Conservation (phyloP, 164 flowering plant genomes). For the Malania oleifera region DNA sequence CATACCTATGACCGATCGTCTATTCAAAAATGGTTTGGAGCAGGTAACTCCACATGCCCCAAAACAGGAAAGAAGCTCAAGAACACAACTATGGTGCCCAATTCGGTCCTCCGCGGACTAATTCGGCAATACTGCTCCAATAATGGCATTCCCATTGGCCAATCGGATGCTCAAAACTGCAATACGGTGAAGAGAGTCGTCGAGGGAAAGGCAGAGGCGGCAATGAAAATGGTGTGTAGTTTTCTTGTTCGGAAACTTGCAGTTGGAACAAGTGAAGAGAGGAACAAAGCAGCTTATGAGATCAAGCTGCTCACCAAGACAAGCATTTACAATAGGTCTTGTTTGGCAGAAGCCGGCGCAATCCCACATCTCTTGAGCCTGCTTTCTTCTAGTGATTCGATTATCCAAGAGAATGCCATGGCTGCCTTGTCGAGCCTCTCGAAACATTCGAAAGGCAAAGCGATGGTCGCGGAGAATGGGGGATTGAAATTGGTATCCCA, state of each 20-base stretch:
- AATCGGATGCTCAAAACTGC: too few relatives aligned
- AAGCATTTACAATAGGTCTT: not conserved
- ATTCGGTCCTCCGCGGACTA: conserved; percentile 26
- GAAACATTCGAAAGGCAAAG: not conserved
- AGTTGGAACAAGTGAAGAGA: not conserved
- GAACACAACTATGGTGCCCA: conserved; percentile 36
- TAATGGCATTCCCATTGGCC: conserved; percentile 29
- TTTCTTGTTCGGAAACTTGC: not conserved
- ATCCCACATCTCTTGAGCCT: not conserved
- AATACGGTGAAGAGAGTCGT: too few relatives aligned
- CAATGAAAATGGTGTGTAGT: not conserved
- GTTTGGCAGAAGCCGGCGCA: not conserved
- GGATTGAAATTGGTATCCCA: not conserved
- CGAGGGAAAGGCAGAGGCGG: too few relatives aligned
- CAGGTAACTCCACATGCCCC: conserved; percentile 45
- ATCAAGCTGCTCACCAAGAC: not conserved
- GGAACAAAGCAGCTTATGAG: not conserved
- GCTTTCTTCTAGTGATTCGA: not conserved
- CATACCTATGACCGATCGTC: conserved; percentile 1
- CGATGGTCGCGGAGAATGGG: not conserved
- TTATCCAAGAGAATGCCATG: not conserved
- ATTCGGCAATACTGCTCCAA: conserved; percentile 32
- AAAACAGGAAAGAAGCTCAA: conserved; percentile 47
- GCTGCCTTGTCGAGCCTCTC: not conserved
- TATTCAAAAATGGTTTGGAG: not conserved